phyloP scores from a whole-genome alignment of 2,329 filamentous ascomycete genomes.

The Trichoderma cornu-damae region DNA sequence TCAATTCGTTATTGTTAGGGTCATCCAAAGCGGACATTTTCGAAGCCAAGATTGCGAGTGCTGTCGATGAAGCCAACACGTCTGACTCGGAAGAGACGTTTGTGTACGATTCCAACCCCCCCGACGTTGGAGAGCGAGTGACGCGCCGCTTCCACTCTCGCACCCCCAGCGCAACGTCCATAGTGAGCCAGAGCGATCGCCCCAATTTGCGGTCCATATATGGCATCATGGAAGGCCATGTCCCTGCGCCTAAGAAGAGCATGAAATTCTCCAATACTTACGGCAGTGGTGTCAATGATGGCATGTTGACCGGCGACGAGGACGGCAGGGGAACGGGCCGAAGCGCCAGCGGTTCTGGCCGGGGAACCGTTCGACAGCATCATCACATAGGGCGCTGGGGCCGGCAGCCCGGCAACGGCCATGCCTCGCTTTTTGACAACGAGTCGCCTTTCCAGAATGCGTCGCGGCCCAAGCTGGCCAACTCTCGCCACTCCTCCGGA shows the following conservation, averaged over 20 bases:
- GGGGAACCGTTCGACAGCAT: slow-evolving; percentile 68
- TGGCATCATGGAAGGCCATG: slow-evolving; percentile 55
- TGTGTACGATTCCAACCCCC: slow-evolving; percentile 97
- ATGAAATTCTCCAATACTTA: slow-evolving; percentile 94
- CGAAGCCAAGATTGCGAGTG: slow-evolving; percentile 92
- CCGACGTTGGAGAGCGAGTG: slow-evolving; percentile 53
- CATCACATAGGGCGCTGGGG: slow-evolving; percentile 71
- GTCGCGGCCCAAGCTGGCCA: slow-evolving; percentile 56
- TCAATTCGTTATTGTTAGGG: slow-evolving; percentile 43
- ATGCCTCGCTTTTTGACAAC: slow-evolving; percentile 68
- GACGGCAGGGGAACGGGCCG: slow-evolving; percentile 60
- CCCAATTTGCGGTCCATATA: slow-evolving; percentile 60
- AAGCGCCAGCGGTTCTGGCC: slow-evolving; percentile 55
- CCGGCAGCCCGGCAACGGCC: slow-evolving; percentile 60
- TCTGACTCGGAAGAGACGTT: slow-evolving; percentile 98
- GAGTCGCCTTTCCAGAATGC: slow-evolving; percentile 73
- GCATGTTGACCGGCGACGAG: slow-evolving; percentile 54
- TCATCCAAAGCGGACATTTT: slow-evolving; percentile 98
- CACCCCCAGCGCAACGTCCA: slow-evolving; percentile 88
- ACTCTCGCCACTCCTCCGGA: slow-evolving; percentile 57
- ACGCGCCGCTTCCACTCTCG: slow-evolving; percentile 83
- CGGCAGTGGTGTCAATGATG: slow-evolving; percentile 50
- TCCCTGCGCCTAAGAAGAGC: slow-evolving; percentile 63
- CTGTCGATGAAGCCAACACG: slow-evolving; percentile 91
- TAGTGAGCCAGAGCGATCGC: slow-evolving; percentile 62